Evolutionary conservation across 805 yeast genomes (phyloP).

Genomic region (Candida maris): DNA sequence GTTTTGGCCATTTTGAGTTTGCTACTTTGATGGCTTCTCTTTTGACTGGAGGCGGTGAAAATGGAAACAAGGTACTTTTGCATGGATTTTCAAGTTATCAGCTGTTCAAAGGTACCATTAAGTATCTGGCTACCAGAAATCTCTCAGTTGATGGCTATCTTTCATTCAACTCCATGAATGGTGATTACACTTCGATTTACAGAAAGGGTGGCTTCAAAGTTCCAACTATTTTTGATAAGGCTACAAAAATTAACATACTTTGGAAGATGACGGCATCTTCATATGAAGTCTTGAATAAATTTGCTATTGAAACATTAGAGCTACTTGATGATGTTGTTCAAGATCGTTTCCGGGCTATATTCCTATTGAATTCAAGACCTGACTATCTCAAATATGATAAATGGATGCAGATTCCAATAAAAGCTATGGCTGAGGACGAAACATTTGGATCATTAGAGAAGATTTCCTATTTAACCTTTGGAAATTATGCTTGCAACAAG

Average conservation of each 20-base stretch:
- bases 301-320: slow-evolving; percentile 64
- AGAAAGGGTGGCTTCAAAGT: slow-evolving; percentile 59
- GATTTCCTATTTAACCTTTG: slow-evolving; percentile 66
- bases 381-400: slow-evolving; percentile 65
- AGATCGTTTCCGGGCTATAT: slow-evolving; percentile 79
- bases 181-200: slow-evolving; percentile 43
- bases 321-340: slow-evolving; percentile 73
- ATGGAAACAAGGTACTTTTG: slow-evolving; percentile 71
- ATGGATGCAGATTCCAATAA: slow-evolving; percentile 49
- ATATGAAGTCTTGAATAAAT: slow-evolving; percentile 55
- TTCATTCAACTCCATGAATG: slow-evolving; percentile 57
- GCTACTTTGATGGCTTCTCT: slow-evolving; percentile 76
- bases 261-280: slow-evolving; percentile 77
- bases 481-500: slow-evolving; percentile 59
- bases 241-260: slow-evolving; percentile 70
- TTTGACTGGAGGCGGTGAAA: slow-evolving; percentile 75
- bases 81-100: slow-evolving; percentile 93
- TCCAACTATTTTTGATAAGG: slow-evolving; percentile 74
- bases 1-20: slow-evolving; percentile 93
- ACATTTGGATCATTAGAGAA: slow-evolving; percentile 68
- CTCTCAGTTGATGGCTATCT: slow-evolving; percentile 58
- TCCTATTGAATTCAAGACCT: slow-evolving; percentile 56
- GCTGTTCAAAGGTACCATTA: slow-evolving; percentile 82
- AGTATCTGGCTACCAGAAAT: slow-evolving; percentile 79
- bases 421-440: slow-evolving; percentile 34